These are phyloP conservation scores for Trichoderma asperelloides DNA, from an alignment of 495 filamentous ascomycete genomes.

Conservation along the genomic window DNA sequence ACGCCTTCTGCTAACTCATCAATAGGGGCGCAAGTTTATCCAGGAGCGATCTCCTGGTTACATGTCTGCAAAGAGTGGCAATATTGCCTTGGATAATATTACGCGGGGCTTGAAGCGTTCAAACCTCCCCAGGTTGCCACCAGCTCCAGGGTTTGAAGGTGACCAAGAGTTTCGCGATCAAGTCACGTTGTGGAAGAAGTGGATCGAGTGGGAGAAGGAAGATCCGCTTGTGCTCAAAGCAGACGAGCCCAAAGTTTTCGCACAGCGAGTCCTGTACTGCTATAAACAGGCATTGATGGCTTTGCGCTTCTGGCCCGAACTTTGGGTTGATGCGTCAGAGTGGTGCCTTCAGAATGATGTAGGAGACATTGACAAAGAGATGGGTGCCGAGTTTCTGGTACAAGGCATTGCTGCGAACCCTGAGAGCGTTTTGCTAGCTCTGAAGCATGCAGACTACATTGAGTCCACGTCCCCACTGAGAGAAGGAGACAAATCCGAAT, in stretches of 20 bases:
- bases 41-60: slow-evolving; percentile 86
- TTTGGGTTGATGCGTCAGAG: slow-evolving; percentile 92
- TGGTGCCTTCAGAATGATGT: slow-evolving; percentile 77
- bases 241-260: slow-evolving; percentile 65
- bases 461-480: slow-evolving; percentile 63
- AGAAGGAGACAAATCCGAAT: slow-evolving; percentile 58
- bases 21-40: slow-evolving; percentile 78
- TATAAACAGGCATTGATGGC: slow-evolving; percentile 95
- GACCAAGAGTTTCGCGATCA: slow-evolving; percentile 78
- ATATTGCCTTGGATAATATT: slow-evolving; percentile 74
- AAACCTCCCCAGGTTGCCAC: slow-evolving; percentile 71
- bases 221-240: slow-evolving; percentile 76
- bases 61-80: slow-evolving; percentile 84
- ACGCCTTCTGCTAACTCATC: slow-evolving; percentile 13
- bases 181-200: slow-evolving; percentile 84
- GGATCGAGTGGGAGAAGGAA: slow-evolving; percentile 89
- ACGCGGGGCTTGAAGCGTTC: slow-evolving; percentile 69
- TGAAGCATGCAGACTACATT: slow-evolving; percentile 79
- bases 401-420: slow-evolving; percentile 84
- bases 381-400: slow-evolving; percentile 55
- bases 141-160: slow-evolving; percentile 76
- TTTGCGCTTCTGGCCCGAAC: slow-evolving; percentile 82
- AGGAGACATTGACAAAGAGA: slow-evolving; percentile 54
- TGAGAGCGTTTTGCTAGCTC: slow-evolving; percentile 80
- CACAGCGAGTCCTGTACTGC: slow-evolving; percentile 70